Percentiles rank a stretch among this genome's conserved stretches.
These are phyloP conservation scores for Penicillium sp. DNA, from an alignment of 2,329 filamentous ascomycete species.

Conservation along the genomic window DNA sequence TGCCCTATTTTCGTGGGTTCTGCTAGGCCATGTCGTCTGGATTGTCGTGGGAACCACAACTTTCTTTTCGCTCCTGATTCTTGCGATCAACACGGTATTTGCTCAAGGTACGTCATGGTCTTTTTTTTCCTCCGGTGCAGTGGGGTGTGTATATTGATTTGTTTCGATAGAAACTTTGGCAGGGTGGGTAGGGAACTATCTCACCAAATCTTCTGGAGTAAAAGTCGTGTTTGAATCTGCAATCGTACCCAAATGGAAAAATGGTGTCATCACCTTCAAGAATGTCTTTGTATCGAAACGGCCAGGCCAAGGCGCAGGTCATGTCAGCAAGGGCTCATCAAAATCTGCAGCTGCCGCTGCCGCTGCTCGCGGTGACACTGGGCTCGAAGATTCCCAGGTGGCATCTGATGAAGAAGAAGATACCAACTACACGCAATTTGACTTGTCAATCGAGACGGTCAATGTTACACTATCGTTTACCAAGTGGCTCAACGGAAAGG, in stretches of 20 bases:
- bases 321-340: constrained; percentile 90
- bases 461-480: constrained; percentile 95
- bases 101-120: constrained; percentile 68
- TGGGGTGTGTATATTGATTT: not conserved
- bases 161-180: constrained; percentile 75
- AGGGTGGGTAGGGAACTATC: constrained; percentile 89
- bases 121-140: constrained; percentile 16
- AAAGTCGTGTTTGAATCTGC: constrained; percentile 96
- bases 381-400: constrained; percentile 40
- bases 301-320: constrained; percentile 75
- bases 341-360: constrained; percentile 78
- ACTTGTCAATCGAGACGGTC: constrained; percentile 89
- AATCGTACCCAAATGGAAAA: constrained; percentile 92
- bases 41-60: constrained; percentile 95
- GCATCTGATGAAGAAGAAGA: constrained; percentile 64
- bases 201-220: constrained; percentile 88
- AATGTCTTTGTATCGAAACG: constrained; percentile 94
- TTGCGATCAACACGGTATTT: constrained; percentile 92
- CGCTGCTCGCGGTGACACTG: constrained; percentile 52
- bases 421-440: constrained; percentile 96
- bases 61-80: constrained; percentile 88
- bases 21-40: constrained; percentile 92
- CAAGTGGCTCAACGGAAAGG: constrained; percentile 99
- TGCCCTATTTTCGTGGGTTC: constrained; percentile 91
- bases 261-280: constrained; percentile 92